A percentile compares a stretch with the other conserved stretches of the same genome.
phyloP scores from a whole-genome alignment of 1,284 basidiomycete species.

The Neonothopanus nambi region DNA sequence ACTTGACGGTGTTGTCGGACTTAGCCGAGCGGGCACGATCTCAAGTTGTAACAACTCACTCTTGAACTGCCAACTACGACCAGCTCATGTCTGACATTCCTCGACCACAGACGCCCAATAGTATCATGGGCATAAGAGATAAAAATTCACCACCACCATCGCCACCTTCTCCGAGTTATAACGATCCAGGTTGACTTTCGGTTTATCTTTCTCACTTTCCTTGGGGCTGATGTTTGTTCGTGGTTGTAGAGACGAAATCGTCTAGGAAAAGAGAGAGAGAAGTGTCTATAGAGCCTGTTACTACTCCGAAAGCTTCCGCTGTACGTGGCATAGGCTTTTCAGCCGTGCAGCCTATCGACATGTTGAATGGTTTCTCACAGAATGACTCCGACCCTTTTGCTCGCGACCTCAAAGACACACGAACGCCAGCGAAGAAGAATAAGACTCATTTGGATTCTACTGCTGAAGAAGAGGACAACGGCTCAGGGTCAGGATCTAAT shows the following conservation, averaged over 20 bases:
- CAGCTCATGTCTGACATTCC: conserved; percentile 7
- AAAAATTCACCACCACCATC: conserved; percentile 18
- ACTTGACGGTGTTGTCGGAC: too few species aligned
- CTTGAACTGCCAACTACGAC: too few species aligned
- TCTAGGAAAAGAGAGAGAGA: conserved; percentile 70
- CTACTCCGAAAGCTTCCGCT: conserved; percentile 45
- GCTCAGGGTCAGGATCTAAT: conserved; percentile 40
- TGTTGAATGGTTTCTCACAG: conserved; percentile 31
- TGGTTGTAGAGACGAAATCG: conserved; percentile 33
- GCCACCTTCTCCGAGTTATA: conserved; percentile 19
- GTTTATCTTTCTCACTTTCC: neutral
- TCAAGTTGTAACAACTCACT: too few species aligned
- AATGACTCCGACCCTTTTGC: conserved; percentile 37
- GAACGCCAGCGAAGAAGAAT: conserved; percentile 73
- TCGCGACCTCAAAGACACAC: conserved; percentile 33
- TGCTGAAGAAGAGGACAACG: conserved; percentile 56
- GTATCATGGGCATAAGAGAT: neutral
- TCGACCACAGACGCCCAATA: conserved; percentile 4
- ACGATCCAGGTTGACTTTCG: conserved; percentile 16
- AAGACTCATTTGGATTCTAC: conserved; percentile 59
- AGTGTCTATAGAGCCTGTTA: conserved; percentile 69
- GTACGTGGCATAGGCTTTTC: conserved; percentile 20
- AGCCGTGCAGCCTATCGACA: conserved; percentile 14
- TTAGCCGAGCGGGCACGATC: too few species aligned
- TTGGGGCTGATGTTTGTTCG: neutral